These are phyloP conservation scores for Martensiomyces pterosporus DNA, from an alignment of 192 early-diverging fungal species.

Conservation along the genomic window DNA sequence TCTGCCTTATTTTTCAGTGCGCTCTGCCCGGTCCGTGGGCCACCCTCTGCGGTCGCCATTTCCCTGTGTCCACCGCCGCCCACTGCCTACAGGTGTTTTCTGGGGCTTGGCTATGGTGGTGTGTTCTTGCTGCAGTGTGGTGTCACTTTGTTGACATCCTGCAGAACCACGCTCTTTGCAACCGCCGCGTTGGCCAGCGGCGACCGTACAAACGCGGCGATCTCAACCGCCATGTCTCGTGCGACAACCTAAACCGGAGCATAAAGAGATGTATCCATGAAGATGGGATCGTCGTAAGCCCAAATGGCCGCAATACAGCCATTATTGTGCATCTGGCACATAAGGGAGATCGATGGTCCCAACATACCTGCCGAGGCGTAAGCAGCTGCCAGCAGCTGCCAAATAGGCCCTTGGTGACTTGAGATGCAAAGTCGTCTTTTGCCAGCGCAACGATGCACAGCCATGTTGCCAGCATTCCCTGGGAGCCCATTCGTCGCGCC, in stretches of 20 bases:
- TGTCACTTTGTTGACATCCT: no score
- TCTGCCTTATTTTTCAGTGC: no score
- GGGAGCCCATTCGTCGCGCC: neutral
- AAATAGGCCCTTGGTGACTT: conserved; percentile 16
- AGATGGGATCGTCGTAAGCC: no score
- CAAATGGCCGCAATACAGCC: no score
- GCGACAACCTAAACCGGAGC: conserved; percentile 9
- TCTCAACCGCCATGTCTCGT: conserved; percentile 39
- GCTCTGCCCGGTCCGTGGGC: no score
- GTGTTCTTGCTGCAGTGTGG: no score
- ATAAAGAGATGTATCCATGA: neutral
- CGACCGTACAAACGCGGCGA: conserved; percentile 34
- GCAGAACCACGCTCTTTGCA: conserved; percentile 23
- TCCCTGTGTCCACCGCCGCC: neutral
- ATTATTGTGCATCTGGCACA: no score
- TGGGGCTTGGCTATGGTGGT: no score
- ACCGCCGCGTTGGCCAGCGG: conserved; percentile 12
- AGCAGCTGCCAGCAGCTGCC: conserved; percentile 5
- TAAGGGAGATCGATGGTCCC: no score
- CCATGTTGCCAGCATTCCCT: conserved; percentile 6
- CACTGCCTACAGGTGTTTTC: neutral
- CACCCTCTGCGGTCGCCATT: no score
- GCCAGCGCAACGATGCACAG: conserved; percentile 15
- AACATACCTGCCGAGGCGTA: conserved; percentile 15
- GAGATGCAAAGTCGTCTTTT: conserved; percentile 8